Base-by-base conservation (phyloP, 805 yeast species). In the Jamesozyma lodderae region DNA sequence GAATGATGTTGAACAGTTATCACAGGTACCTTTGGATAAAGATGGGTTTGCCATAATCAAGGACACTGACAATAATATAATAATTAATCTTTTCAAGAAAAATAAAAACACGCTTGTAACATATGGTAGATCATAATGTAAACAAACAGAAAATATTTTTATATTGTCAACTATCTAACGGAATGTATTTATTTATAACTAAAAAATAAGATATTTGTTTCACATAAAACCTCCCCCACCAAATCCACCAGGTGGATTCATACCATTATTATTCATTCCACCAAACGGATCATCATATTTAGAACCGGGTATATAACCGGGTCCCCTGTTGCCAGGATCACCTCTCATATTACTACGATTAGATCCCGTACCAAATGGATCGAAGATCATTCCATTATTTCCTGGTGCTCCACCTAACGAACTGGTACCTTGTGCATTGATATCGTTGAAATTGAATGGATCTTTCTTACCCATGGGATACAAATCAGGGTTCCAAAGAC, bases 271-370 rank as follows among this genome's bases (percentile, higher is more conserved):
- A 1, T 42, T 42, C 17, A 45, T 46, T 15, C 48, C 39, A 8
- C 62, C 63, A 40, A 45, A 58, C 15, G 65, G 65, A 34, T 59
- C 60, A 40, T 58, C 61, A 36, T 44, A 60, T 24, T 49, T 53
- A 15, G 60, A 48, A 6, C 65, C 64, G 4, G 64, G 64, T 9
- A 57, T 47, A 42, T 47, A 52, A 1, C 57, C 59, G 1, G 53
- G 52, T 2, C 57, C 55, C 10, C 52, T 46, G 15, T 24, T 17
- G 6, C 30, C 17, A n/a, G 17, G 15, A 17, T 30, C 20, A 13
- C 19, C 34, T 10, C 31, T n/a, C 18, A 13, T 24, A 17, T n/a
- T 26, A n/a, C 20, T 25, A 5, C 29, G 22, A 4, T 17, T 6
- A 14, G 8, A 4, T 6, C 17, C 15, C 32, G 25, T 38, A 24